These are phyloP conservation scores for Morella rubra DNA, from an alignment of 306 rosid species.

Conservation along the genomic window DNA sequence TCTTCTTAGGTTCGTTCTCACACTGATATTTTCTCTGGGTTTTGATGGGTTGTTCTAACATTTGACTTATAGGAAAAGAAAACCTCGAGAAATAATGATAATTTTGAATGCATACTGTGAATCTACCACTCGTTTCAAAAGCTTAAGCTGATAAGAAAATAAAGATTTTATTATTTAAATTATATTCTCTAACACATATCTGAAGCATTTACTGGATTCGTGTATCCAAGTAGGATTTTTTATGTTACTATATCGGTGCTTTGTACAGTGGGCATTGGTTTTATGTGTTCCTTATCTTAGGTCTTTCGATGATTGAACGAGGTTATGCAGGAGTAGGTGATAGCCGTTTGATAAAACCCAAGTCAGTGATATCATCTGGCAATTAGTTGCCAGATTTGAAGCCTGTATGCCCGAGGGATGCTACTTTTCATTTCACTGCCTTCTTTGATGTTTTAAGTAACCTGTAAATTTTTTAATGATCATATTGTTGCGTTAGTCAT, in stretches of 20 bases:
- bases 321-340: not conserved
- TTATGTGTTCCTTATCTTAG: not conserved
- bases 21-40: slow-evolving; percentile 1
- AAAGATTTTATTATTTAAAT: too few species aligned
- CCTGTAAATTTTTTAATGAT: not conserved
- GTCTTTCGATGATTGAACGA: not conserved
- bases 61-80: not conserved
- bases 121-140: too few species aligned
- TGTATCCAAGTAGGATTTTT: not conserved
- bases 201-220: not conserved
- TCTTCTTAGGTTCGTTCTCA: slow-evolving; percentile 61
- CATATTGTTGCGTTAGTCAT: not conserved
- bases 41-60: not conserved
- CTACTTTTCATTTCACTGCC: not conserved
- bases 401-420: not conserved
- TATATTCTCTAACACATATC: too few species aligned
- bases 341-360: not conserved
- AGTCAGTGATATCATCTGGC: not conserved
- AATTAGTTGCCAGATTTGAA: not conserved
- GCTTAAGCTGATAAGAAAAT: too few species aligned
- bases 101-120: not conserved
- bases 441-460: not conserved
- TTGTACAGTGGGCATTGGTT: not conserved
- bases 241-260: not conserved
- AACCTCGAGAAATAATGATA: not conserved